A percentile compares a stretch with the other conserved stretches of the same genome.
Evolutionary conservation across 2,329 filamentous ascomycete species (phyloP).

Genomic region (Diplodia sapinea): DNA sequence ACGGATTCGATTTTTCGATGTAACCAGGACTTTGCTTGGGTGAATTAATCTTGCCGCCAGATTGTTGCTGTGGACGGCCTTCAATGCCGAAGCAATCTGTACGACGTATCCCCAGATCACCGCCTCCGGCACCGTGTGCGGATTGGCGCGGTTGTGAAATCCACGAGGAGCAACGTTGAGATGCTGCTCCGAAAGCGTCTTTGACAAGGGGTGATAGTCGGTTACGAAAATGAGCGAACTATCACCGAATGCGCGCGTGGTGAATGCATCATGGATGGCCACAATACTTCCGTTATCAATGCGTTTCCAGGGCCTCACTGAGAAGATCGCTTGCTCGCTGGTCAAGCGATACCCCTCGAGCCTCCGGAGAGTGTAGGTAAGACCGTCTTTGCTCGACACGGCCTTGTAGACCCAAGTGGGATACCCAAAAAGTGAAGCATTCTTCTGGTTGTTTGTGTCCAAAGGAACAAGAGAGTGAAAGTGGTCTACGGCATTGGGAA

Average conservation of each 20-base stretch:
- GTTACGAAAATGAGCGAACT: constrained; percentile 94
- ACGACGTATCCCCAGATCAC: constrained; percentile 90
- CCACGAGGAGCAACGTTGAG: constrained; percentile 52
- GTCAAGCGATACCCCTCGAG: constrained; percentile 88
- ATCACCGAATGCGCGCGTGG: constrained; percentile 88
- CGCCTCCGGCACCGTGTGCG: constrained; percentile 51
- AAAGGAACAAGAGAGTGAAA: constrained; percentile 93
- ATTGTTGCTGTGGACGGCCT: constrained; percentile 79
- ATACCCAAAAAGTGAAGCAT: constrained; percentile 80
- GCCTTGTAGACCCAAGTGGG: constrained; percentile 96
- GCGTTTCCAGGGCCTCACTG: constrained; percentile 87
- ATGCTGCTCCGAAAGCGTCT: constrained; percentile 86
- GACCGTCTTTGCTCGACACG: constrained; percentile 83
- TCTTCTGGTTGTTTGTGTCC: constrained; percentile 80
- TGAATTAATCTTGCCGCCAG: constrained; percentile 87
- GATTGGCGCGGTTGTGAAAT: constrained; percentile 25
- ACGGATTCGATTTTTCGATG: constrained; percentile 86
- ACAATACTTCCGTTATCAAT: constrained; percentile 83
- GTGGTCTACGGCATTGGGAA: constrained; percentile 78
- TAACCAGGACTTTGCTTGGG: constrained; percentile 85
- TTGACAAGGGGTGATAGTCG: constrained; percentile 89
- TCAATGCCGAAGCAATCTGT: constrained; percentile 87
- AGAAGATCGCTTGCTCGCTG: constrained; percentile 85
- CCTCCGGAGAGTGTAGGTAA: constrained; percentile 83
- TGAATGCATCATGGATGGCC: constrained; percentile 89